phyloP scores from a whole-genome alignment of 805 yeast species.

The Wickerhamiella domercqiae region DNA sequence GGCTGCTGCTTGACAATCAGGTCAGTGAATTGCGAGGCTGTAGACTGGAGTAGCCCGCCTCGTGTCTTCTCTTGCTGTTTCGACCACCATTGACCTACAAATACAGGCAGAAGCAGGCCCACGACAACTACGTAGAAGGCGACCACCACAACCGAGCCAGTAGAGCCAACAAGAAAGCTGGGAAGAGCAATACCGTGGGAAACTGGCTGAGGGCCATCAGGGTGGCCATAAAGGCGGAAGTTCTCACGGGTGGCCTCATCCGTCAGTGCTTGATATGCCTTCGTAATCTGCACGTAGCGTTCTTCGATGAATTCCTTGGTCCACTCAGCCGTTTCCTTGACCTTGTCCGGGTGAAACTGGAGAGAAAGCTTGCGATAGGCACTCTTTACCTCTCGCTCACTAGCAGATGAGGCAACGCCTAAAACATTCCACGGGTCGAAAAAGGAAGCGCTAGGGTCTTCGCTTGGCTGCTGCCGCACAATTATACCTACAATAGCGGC shows the following conservation, averaged over 20 bases:
- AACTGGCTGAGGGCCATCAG: slow-evolving; percentile 90
- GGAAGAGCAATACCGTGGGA: slow-evolving; percentile 94
- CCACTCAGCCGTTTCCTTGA: slow-evolving; percentile 36
- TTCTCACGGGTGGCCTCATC: slow-evolving; percentile 76
- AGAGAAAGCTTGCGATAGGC: slow-evolving; percentile 77
- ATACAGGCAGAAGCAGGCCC: slow-evolving; percentile 61
- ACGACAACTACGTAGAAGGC: slow-evolving; percentile 54
- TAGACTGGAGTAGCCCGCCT: slow-evolving; percentile 63
- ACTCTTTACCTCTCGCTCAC: slow-evolving; percentile 63
- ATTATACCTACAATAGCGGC: slow-evolving; percentile 28
- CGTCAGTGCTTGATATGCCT: slow-evolving; percentile 90
- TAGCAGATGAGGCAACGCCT: slow-evolving; percentile 51
- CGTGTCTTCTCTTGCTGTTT: slow-evolving; percentile 66
- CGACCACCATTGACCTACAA: slow-evolving; percentile 86
- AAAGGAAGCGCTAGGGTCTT: slow-evolving; percentile 15
- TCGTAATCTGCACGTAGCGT: slow-evolving; percentile 62
- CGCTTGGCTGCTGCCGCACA: slow-evolving; percentile 19
- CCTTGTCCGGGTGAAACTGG: slow-evolving; percentile 87
- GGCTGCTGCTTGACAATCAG: slow-evolving; percentile 47
- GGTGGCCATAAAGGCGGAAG: slow-evolving; percentile 80
- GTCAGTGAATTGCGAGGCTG: slow-evolving; percentile 69
- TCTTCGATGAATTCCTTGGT: slow-evolving; percentile 56
- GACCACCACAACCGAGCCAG: slow-evolving; percentile 49
- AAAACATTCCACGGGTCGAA: slow-evolving; percentile 89
- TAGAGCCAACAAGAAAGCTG: slow-evolving; percentile 72